A percentile compares a stretch with the other conserved stretches of the same genome.
Evolutionary conservation across 805 yeast genomes (phyloP).

Genomic region (Kodamaea neixiangensis): DNA sequence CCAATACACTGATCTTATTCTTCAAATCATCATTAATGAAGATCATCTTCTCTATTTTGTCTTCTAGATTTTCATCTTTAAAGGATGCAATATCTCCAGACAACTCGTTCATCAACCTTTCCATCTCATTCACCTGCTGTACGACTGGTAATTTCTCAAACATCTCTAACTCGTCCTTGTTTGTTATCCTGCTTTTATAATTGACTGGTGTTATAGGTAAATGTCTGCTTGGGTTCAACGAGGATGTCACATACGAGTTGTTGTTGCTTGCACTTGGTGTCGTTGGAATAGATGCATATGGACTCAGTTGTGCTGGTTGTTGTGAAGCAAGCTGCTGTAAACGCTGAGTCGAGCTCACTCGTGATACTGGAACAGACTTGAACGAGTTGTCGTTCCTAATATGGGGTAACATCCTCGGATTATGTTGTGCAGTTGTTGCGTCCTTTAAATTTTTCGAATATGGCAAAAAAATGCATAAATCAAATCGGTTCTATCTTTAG

Average conservation of each 20-base stretch:
- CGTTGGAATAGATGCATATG: constrained; percentile 26
- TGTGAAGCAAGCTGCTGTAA: constrained; percentile 26
- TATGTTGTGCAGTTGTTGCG: background rate
- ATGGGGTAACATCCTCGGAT: constrained; percentile 27
- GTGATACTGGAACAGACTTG: constrained; percentile 36
- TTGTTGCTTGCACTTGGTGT: constrained; percentile 20
- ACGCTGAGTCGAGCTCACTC: constrained; percentile 36
- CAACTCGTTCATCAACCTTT: constrained; percentile 26
- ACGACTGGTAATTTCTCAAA: constrained; percentile 38
- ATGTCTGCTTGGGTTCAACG: constrained; percentile 40
- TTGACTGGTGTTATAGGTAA: constrained; percentile 24
- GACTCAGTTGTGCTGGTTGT: constrained; percentile 20
- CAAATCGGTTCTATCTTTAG: background rate
- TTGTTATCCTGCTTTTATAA: constrained; percentile 17
- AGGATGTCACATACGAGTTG: constrained; percentile 33
- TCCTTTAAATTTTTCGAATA: background rate
- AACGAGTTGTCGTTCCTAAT: constrained; percentile 28
- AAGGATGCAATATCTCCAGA: constrained; percentile 35
- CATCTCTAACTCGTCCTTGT: constrained; percentile 25
- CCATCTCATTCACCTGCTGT: constrained; percentile 32
- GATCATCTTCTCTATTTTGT: constrained; percentile 28
- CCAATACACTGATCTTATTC: constrained; percentile 26
- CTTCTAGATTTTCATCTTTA: constrained; percentile 30
- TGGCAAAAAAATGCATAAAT: background rate
- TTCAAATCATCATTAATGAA: constrained; percentile 27